Conservation (phyloP, 352 stramenopile genomes). For the Globisporangium echinulatum region DNA sequence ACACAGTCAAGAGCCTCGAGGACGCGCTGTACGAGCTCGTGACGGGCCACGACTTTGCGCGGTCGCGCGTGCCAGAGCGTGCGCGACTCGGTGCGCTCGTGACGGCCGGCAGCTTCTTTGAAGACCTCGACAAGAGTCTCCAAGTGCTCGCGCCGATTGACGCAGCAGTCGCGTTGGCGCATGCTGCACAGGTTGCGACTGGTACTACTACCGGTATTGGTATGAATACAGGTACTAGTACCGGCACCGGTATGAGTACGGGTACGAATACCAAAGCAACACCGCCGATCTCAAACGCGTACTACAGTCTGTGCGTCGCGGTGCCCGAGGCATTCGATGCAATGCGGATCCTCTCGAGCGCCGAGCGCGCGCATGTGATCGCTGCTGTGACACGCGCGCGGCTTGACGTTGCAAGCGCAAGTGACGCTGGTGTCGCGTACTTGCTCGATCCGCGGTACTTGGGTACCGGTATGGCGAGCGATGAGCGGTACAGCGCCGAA, state of each 20-base stretch:
- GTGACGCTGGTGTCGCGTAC: slow-evolving; percentile 7
- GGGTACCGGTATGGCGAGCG: slow-evolving; percentile 8
- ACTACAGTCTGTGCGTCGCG: not conserved
- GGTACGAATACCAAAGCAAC: not conserved
- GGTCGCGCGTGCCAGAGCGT: not conserved
- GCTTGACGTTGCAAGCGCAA: not conserved
- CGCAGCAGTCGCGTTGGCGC: not conserved
- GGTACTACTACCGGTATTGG: not conserved
- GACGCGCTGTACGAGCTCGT: slow-evolving; percentile 9
- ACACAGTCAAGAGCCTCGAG: slow-evolving; percentile 4
- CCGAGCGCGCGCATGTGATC: not conserved
- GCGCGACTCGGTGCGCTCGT: not conserved
- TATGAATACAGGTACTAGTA: no score
- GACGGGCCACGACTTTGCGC: not conserved
- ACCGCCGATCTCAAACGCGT: slow-evolving; percentile 3
- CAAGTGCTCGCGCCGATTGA: slow-evolving; percentile 7
- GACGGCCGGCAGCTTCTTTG: slow-evolving; percentile 2
- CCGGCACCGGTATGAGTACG: no score
- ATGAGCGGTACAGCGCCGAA: slow-evolving; percentile 29
- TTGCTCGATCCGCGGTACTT: slow-evolving; percentile 12
- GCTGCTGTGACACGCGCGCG: not conserved
- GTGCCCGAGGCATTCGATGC: not conserved
- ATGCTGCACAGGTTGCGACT: not conserved
- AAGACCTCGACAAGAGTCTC: slow-evolving; percentile 8
- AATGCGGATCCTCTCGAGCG: not conserved